phyloP scores from a whole-genome alignment of 148 eudicot genomes.

The Nyssa sinensis region DNA sequence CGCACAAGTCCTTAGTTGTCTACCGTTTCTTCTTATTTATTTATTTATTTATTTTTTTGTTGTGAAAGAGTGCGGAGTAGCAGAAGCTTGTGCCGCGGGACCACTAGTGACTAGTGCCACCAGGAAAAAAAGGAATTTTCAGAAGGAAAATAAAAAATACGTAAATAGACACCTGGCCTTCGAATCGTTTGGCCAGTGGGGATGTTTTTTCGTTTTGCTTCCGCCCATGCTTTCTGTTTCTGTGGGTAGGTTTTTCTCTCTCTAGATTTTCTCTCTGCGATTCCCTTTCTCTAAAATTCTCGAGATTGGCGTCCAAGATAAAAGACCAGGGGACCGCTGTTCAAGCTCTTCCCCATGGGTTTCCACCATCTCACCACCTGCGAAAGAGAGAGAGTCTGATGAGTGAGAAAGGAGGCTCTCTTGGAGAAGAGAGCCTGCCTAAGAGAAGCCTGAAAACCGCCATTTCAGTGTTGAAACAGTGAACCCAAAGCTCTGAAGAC shows the following conservation, averaged over 20 bases:
- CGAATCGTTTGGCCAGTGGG: background rate
- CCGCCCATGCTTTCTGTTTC: background rate
- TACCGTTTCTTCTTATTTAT: too few relatives aligned
- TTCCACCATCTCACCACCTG: background rate
- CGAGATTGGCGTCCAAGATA: slow-evolving; percentile 29
- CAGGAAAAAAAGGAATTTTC: too few relatives aligned
- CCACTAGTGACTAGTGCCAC: too few relatives aligned
- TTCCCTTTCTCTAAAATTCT: slow-evolving; percentile 28
- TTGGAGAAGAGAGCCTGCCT: slow-evolving; percentile 38
- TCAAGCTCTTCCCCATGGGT: slow-evolving; percentile 2
- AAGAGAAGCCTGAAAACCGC: slow-evolving; percentile 10
- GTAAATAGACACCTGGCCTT: background rate
- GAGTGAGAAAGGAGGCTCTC: slow-evolving; percentile 52
- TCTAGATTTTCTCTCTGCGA: background rate
- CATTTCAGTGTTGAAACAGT: slow-evolving; percentile 3
- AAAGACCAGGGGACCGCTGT: slow-evolving; percentile 26
- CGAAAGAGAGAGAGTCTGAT: slow-evolving; percentile 18
- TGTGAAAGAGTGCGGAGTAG: too few relatives aligned
- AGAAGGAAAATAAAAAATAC: background rate
- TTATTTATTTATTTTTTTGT: too few relatives aligned
- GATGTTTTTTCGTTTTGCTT: background rate
- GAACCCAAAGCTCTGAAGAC: background rate
- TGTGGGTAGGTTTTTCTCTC: background rate
- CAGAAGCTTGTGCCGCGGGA: too few relatives aligned
- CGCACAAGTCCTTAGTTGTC: too few relatives aligned